Conservation (phyloP, 2,329 filamentous ascomycete genomes). For the Beauveria sp. region DNA sequence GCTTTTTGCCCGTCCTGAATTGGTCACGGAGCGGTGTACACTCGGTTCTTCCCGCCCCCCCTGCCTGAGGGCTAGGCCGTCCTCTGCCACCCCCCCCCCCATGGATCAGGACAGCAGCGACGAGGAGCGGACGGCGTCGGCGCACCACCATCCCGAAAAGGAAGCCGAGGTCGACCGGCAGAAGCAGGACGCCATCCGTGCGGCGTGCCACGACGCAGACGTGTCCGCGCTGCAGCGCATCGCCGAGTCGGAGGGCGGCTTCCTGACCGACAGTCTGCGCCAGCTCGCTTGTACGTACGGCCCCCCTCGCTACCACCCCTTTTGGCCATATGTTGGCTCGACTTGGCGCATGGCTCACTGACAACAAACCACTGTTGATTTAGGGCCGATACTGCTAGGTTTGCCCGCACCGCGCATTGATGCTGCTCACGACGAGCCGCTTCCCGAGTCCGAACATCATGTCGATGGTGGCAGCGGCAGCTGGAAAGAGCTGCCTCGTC, state of each 20-base stretch:
- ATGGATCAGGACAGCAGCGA: not conserved
- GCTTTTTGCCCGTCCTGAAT: not conserved
- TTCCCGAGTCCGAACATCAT: slow-evolving; percentile 14
- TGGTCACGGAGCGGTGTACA: not conserved
- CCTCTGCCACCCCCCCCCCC: not conserved
- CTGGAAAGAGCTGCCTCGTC: slow-evolving; percentile 62
- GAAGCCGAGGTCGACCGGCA: not conserved
- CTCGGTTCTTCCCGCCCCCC: not conserved
- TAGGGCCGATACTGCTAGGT: slow-evolving; percentile 14
- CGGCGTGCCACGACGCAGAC: slow-evolving; percentile 54
- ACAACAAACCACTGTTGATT: not conserved
- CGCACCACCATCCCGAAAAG: not conserved
- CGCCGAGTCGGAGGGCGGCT: slow-evolving; percentile 58
- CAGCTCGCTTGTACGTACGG: slow-evolving; percentile 61
- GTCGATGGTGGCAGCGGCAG: slow-evolving; percentile 17
- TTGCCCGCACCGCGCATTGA: not conserved
- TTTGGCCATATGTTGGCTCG: not conserved
- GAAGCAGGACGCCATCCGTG: slow-evolving; percentile 34
- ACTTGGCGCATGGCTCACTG: not conserved
- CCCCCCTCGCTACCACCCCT: not conserved
- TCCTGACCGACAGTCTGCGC: slow-evolving; percentile 61
- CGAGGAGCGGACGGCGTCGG: not conserved
- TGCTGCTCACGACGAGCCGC: slow-evolving; percentile 14
- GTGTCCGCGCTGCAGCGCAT: slow-evolving; percentile 47
- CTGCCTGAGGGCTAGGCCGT: not conserved